Evolutionary conservation across 495 filamentous ascomycete species (phyloP).

Genomic region (Neurospora intermedia): DNA sequence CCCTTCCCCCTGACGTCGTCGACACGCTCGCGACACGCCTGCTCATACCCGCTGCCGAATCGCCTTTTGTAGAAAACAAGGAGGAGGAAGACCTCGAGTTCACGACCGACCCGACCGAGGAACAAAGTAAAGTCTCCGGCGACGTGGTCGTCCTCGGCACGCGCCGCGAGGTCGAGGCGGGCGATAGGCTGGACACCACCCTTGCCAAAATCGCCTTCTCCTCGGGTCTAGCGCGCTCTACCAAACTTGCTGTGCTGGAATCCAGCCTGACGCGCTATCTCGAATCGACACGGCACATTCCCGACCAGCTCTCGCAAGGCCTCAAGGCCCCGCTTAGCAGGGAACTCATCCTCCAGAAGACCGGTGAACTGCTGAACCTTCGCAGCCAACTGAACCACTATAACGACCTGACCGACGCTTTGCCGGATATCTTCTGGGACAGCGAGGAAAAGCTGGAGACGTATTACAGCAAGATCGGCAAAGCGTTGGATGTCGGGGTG

Average conservation of each 20-base stretch:
- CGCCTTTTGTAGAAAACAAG: slow-evolving; percentile 49
- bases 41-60: slow-evolving; percentile 61
- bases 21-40: slow-evolving; percentile 62
- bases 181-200: slow-evolving; percentile 54
- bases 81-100: slow-evolving; percentile 92
- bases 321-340: slow-evolving; percentile 18
- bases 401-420: slow-evolving; percentile 87
- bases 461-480: slow-evolving; percentile 89
- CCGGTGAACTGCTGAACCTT: slow-evolving; percentile 81
- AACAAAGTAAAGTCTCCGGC: slow-evolving; percentile 70
- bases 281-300: slow-evolving; percentile 69
- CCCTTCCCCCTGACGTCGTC: slow-evolving; percentile 59
- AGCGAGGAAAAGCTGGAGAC: slow-evolving; percentile 79
- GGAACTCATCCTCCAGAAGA: slow-evolving; percentile 67
- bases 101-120: slow-evolving; percentile 59
- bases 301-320: slow-evolving; percentile 51
- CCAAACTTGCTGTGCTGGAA: slow-evolving; percentile 93
- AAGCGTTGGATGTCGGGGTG: slow-evolving; percentile 82
- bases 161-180: slow-evolving; percentile 30
- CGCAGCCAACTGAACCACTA: slow-evolving; percentile 93
- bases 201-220: slow-evolving; percentile 94
- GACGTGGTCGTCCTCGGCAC: slow-evolving; percentile 88
- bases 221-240: slow-evolving; percentile 84
- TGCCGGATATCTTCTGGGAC: slow-evolving; percentile 97
- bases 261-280: slow-evolving; percentile 74